Base-by-base conservation (phyloP, 345 rosid species). In the Bruguiera gymnorhiza region DNA sequence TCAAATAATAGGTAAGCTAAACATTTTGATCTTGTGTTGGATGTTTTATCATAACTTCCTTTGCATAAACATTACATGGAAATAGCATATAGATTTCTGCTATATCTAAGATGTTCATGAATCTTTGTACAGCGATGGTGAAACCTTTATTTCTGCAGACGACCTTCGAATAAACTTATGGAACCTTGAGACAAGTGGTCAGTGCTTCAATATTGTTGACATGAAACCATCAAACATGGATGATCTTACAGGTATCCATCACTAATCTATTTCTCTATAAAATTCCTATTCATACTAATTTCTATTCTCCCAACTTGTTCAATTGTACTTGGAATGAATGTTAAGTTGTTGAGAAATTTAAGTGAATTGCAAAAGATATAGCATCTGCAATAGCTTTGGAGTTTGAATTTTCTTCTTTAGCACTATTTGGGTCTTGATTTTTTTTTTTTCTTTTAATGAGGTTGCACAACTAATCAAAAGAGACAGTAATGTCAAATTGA, bases 1-100 rank as follows among this genome's bases (percentile, higher is more conserved):
- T 89, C 98, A n/a, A 87, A 81, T 73, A 93, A 92, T 82, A 91
- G 98, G 98, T 89, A 80, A 79, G 8, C 48, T 62, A 43, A 20
- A 50, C 71, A 51, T 51, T 21, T 58, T 63, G 48, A 9, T 68
- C 43, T n/a, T 50, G 30, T 53, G 32, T 29, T 62, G 21, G 51
- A 63, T 18, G 46, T 66, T 32, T 52, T 51, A 7, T 34, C 1
- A 13, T 27, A 60, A 21, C 23, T 18, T 48, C 32, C 57, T 8
- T 51, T 34, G 11, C 19, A 0, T 20, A 67, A 26, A 21, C 29
- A 54, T 27, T 30, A 23, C 51, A 37, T 30, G 20, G 27, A 48
- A 31, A 20, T 55, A 54, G 50, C 6, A n/a, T 54, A 67, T 51
- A 36, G 62, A 54, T 61, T 16, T 73, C 43, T 67, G 67, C 56